Evolutionary conservation across 139 green algal species (phyloP).

Genomic region (Spirogloea muscicola): DNA sequence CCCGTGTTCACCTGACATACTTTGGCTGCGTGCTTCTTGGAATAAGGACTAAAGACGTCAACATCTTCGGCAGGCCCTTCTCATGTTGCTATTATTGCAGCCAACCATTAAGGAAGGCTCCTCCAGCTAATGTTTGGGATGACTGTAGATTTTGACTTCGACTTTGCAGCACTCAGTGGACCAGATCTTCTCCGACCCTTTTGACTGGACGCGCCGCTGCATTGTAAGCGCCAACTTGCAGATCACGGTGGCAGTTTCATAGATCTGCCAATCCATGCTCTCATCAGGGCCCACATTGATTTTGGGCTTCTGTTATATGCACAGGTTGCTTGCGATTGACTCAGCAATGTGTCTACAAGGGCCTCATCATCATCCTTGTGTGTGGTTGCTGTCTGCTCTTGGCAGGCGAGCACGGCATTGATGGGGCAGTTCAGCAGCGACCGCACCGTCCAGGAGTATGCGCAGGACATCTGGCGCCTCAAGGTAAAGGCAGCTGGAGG

Average conservation of each 20-base stretch:
- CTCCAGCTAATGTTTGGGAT: neutral
- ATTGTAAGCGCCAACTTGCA: conserved; percentile 35
- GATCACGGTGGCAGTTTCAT: no score
- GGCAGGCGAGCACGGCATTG: conserved; percentile 44
- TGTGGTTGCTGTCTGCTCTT: no score
- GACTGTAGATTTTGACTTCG: neutral
- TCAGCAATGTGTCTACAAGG: no score
- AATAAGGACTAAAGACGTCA: neutral
- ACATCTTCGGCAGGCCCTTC: neutral
- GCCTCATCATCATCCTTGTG: no score
- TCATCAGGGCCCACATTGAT: no score
- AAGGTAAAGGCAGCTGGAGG: no score
- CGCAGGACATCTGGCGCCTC: conserved; percentile 42
- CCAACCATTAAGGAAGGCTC: neutral
- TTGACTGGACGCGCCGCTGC: conserved; percentile 35
- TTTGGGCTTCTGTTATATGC: no score
- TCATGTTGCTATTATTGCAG: conserved; percentile 3
- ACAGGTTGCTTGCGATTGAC: no score
- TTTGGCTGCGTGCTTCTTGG: neutral
- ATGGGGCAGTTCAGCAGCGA: conserved; percentile 47
- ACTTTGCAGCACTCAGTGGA: conserved; percentile 32
- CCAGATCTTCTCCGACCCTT: conserved; percentile 16
- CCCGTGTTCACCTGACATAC: no score
- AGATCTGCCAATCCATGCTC: no score
- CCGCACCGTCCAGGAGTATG: conserved; percentile 49